phyloP scores from a whole-genome alignment of 1,284 basidiomycete genomes.

The Dichomitus squalens region DNA sequence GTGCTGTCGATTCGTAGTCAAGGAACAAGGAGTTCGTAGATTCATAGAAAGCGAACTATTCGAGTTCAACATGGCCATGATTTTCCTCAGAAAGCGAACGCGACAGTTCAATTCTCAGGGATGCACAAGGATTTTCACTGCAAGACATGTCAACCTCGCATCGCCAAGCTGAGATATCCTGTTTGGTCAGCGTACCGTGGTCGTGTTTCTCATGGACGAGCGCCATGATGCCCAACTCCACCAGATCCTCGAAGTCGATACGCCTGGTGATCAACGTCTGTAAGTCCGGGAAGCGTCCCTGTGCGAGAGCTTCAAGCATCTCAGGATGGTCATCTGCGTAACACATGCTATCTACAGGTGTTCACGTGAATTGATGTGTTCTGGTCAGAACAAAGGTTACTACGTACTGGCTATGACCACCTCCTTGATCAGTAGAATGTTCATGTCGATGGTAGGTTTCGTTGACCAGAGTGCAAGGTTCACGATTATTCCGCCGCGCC shows the following conservation, averaged over 20 bases:
- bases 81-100: too few relatives aligned
- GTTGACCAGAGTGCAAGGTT: conserved; percentile 35
- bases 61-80: not conserved
- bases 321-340: conserved; percentile 31
- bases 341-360: not conserved
- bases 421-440: conserved; percentile 32
- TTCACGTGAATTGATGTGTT: not conserved
- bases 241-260: conserved; percentile 33
- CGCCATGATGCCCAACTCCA: conserved; percentile 35
- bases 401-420: conserved; percentile 27
- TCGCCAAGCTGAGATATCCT: not conserved
- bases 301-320: conserved; percentile 31
- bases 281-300: conserved; percentile 29
- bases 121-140: conserved; percentile 3
- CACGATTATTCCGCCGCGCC: conserved; percentile 32
- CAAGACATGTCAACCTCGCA: not conserved
- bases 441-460: conserved; percentile 30
- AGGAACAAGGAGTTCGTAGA: too few relatives aligned
- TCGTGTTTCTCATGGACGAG: conserved; percentile 36
- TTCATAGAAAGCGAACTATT: not conserved
- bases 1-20: too few relatives aligned
- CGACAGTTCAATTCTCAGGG: not conserved
- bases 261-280: conserved; percentile 33
- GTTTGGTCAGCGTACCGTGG: conserved; percentile 24
- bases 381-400: not conserved